Evolutionary conservation across 371 early-diverging fungal genomes (phyloP), one percentile per base, ranked within the genome.

Genomic region (Lichtheimia hyalospora): DNA sequence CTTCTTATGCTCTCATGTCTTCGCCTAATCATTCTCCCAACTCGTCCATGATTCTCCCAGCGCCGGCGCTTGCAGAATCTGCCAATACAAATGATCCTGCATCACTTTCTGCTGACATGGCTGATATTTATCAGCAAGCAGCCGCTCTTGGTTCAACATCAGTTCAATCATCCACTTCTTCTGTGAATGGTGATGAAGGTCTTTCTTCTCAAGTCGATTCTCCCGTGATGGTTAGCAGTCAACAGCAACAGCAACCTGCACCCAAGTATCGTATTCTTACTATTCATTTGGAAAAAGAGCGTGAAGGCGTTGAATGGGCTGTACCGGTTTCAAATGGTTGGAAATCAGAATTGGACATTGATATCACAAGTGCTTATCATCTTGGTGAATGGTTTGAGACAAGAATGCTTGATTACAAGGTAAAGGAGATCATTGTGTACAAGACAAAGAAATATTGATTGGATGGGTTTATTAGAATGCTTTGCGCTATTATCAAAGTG

Each of bases 1-100:
- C 84, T 24, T 81, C 84, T 1, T 84, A 77, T 70, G 83, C 80
- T n/a, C 68, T 76, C 51, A 71, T 82, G 61, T 77, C 74, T 14
- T 70, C 74, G 20, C 71, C 75, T 6, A 75, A 69, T 25, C 82
- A 79, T 39, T 74, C 82, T 23, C 83, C 84, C 57, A 67, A 78
- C 68, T 65, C 79, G 14, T 73, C 72, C 52, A 66, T 79, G 71
- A 73, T 70, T 46, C 60, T 74, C 52, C 79, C 73, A 5, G 68
- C 73, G 43, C 74, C 77, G 43, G 77, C 72, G 21, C 67, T 73
- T 39, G 62, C 70, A 16, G 74, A 72, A 42, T 63, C 75, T 27
- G 59, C 62, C 27, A 54, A 58, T 18, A 57, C 53, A n/a, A 56
- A 62, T 12, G 71, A 67, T 49, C 60, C 69, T 54, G 60, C 49